These are phyloP conservation scores for Cruciata laevipes DNA, from an alignment of 257 asterid genomes.

Conservation along the genomic window DNA sequence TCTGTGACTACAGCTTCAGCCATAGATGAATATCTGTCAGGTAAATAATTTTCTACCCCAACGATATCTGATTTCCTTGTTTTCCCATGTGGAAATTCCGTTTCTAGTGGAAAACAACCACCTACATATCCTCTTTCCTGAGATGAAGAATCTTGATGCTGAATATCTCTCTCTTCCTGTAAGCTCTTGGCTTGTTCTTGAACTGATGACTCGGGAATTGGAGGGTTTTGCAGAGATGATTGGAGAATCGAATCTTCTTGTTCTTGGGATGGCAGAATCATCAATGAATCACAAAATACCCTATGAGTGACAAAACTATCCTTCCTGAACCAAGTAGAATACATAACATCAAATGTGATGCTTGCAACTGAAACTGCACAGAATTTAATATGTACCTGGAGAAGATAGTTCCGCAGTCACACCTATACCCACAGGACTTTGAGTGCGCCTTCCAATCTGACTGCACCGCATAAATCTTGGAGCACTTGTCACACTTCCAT, in stretches of 20 bases:
- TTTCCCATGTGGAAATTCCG: not conserved
- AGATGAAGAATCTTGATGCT: not conserved
- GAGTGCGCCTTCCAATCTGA: too few relatives aligned
- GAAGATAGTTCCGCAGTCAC: too few relatives aligned
- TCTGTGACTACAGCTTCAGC: not conserved
- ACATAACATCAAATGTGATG: too few relatives aligned
- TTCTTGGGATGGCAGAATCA: not conserved
- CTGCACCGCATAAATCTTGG: too few relatives aligned
- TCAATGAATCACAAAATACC: not conserved
- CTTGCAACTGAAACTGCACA: too few relatives aligned
- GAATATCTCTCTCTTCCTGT: not conserved
- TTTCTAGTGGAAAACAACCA: not conserved
- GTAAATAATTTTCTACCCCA: not conserved
- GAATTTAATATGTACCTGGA: too few relatives aligned
- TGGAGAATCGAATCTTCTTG: not conserved
- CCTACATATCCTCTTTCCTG: not conserved
- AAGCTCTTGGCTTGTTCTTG: not conserved
- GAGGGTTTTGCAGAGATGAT: not conserved
- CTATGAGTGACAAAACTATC: too few relatives aligned
- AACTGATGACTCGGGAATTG: not conserved
- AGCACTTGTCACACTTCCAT: too few relatives aligned
- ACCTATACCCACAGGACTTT: too few relatives aligned
- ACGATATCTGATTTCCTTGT: not conserved
- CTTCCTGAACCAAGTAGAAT: too few relatives aligned
- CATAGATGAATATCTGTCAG: not conserved